A percentile compares a stretch with the other conserved stretches of the same genome.
phyloP scores from a whole-genome alignment of 164 flowering plant species.

The Annona cherimola region DNA sequence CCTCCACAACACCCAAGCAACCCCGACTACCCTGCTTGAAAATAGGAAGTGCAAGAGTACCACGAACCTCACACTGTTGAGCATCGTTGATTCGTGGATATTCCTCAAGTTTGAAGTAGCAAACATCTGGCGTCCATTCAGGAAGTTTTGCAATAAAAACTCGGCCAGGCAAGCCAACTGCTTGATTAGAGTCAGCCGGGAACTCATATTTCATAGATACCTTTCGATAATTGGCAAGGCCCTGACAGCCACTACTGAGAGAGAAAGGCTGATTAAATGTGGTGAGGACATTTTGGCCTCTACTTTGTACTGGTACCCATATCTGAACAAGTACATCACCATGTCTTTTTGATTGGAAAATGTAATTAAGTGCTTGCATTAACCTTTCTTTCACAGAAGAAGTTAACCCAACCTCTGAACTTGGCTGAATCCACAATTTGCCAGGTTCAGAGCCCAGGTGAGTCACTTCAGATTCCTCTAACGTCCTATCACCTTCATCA shows the following conservation, averaged over 20 bases:
- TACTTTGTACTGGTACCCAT: slow-evolving; percentile 72
- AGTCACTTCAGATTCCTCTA: neutral
- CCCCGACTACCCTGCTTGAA: slow-evolving; percentile 61
- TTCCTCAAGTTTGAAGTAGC: slow-evolving; percentile 64
- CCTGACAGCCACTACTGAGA: slow-evolving; percentile 31
- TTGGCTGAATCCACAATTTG: slow-evolving; percentile 59
- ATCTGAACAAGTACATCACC: slow-evolving; percentile 67
- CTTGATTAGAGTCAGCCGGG: slow-evolving; percentile 42
- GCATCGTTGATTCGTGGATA: slow-evolving; percentile 65
- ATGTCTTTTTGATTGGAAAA: slow-evolving; percentile 36
- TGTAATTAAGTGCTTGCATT: slow-evolving; percentile 40
- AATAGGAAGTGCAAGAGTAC: slow-evolving; percentile 81
- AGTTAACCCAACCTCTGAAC: slow-evolving; percentile 21
- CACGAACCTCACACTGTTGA: slow-evolving; percentile 55
- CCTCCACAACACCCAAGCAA: slow-evolving; percentile 89
- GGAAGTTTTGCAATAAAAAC: slow-evolving; percentile 74
- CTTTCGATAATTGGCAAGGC: slow-evolving; percentile 53
- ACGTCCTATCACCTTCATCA: slow-evolving; percentile 16
- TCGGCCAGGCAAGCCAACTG: slow-evolving; percentile 69
- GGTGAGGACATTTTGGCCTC: slow-evolving; percentile 47
- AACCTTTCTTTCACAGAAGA: slow-evolving; percentile 58
- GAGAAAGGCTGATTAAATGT: slow-evolving; percentile 58
- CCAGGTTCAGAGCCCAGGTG: slow-evolving; percentile 25
- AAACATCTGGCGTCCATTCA: slow-evolving; percentile 93
- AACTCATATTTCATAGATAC: slow-evolving; percentile 60